Base-by-base conservation (phyloP, 2,329 filamentous ascomycete species). In the Rhytidhysteron rufulum region DNA sequence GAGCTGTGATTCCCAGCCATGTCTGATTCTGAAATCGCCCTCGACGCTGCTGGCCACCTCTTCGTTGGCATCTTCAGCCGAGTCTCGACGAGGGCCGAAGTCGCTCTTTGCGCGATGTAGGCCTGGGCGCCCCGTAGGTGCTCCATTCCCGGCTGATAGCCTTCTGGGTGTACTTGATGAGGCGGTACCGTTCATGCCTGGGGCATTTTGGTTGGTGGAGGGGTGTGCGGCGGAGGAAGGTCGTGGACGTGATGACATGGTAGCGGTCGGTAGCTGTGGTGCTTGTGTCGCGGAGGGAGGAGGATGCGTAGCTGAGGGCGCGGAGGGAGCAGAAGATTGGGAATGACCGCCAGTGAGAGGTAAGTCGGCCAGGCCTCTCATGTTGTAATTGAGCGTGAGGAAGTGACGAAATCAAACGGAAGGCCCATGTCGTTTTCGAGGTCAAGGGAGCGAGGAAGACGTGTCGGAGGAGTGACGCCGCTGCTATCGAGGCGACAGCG, bases 1-100 rank as follows among this genome's bases (percentile, higher is more conserved):
- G 62, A 95, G 89, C 65, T 95, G 88, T 53, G 90, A 86, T 60
- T 95, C 88, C 72, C 93, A 96, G 34, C 90, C 90, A 69, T 96
- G 90, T 35, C 90, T 80, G 63, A 83, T 78, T 47, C 74, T 63
- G 60, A 74, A 77, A 47, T 72, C 69, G 49, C 72, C 76, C 46
- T 77, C 77, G 27, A 68, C 67, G 27, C 70, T 71, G 30, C 56
- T 57, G 8, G 51, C 54, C 11, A 50, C 40, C 7, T 61, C 44
- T 29, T 70, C 69, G 41, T 66, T 65, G 43, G 53, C 59, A 50
- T 18, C 50, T 41, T 54, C 63, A 33, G 49, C 48, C 30, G 47
- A 45, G 10, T 57, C 48, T 57, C 53, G 35, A 45, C 54, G 39
- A 31, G 74, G 69, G 29, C 71, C 72, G 64, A 72, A 73, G 48